phyloP scores from a whole-genome alignment of 2,329 filamentous ascomycete species.

The Xylariomycetidae sp. region DNA sequence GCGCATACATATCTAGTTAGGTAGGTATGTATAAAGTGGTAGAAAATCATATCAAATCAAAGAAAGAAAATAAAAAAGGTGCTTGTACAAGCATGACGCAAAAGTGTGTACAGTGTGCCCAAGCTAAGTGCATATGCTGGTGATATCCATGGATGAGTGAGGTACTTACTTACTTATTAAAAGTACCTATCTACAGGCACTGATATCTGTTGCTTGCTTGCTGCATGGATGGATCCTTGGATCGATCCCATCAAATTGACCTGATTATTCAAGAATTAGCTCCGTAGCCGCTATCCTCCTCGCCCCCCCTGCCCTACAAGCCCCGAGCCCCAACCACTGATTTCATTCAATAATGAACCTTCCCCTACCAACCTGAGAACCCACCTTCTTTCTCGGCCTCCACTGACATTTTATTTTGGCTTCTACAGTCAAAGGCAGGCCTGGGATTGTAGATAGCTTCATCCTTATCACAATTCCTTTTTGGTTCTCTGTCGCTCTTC shows the following conservation, averaged over 20 bases:
- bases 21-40: background rate
- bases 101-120: background rate
- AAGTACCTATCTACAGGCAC: too few species aligned
- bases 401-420: conserved; percentile 7
- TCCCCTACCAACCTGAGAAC: background rate
- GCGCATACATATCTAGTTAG: background rate
- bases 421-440: conserved; percentile 21
- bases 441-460: conserved; percentile 23
- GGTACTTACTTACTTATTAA: background rate
- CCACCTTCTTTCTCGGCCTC: conserved; percentile 1
- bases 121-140: too few species aligned
- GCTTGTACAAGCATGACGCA: background rate
- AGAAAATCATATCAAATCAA: background rate
- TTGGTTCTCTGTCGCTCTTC: conserved; percentile 3
- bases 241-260: too few species aligned
- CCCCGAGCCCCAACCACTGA: background rate
- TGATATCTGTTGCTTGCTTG: too few species aligned
- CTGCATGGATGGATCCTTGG: too few species aligned
- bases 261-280: background rate
- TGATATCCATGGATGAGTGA: background rate
- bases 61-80: background rate
- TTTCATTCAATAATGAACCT: background rate
- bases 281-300: background rate
- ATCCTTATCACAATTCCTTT: conserved; percentile 4
- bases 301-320: background rate